phyloP scores from a whole-genome alignment of 129 eudicot species.

The Ambrosia artemisiifolia region DNA sequence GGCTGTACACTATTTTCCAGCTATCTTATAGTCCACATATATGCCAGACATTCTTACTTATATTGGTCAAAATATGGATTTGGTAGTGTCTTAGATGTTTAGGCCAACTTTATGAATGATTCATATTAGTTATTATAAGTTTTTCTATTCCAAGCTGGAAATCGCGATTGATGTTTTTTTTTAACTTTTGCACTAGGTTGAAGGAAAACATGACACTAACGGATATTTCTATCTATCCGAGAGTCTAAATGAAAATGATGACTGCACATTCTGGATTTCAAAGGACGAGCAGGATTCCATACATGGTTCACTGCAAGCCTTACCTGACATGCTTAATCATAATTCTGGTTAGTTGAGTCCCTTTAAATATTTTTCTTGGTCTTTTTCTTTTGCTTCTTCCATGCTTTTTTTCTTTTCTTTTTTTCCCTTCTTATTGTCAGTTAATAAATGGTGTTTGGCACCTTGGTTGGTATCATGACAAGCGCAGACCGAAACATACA shows the following conservation, averaged over 20 bases:
- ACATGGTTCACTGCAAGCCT: constrained; percentile 50
- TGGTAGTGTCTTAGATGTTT: neutral
- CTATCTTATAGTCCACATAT: neutral
- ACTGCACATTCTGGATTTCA: constrained; percentile 57
- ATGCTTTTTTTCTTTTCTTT: too few species aligned
- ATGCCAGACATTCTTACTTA: neutral
- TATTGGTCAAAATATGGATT: neutral
- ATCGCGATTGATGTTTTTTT: constrained; percentile 17
- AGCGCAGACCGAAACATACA: neutral
- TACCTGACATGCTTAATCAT: constrained; percentile 48
- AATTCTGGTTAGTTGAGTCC: constrained; percentile 49
- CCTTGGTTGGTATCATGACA: constrained; percentile 1
- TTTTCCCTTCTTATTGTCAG: neutral
- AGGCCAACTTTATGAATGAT: neutral
- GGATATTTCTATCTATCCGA: constrained; percentile 78
- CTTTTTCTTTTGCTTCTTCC: neutral
- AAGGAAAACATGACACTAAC: constrained; percentile 56
- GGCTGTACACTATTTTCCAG: neutral
- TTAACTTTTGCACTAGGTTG: constrained; percentile 69
- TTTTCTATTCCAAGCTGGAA: neutral
- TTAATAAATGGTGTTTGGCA: neutral
- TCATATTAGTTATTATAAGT: neutral
- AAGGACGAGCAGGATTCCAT: constrained; percentile 45
- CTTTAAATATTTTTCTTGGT: neutral
- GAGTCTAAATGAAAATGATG: constrained; percentile 79